Evolutionary conservation across 495 filamentous ascomycete species (phyloP), one percentile per base, ranked within the genome.

Genomic region (Penicillium bovifimosum): DNA sequence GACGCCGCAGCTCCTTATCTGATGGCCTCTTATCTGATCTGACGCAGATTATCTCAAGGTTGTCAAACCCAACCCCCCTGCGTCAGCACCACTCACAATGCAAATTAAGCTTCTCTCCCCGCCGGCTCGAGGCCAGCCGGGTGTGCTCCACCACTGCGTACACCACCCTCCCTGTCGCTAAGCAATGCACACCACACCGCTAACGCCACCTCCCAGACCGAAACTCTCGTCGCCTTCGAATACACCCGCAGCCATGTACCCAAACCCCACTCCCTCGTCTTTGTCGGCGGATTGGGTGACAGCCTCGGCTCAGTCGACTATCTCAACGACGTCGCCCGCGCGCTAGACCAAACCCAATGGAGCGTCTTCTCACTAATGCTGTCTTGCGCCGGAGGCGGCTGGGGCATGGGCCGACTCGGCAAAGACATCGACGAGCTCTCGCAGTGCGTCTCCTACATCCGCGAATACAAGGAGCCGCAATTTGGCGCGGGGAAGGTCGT

Each of bases 361-460:
- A 66, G 71, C 8, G 63, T 95, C 6, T 78, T 81, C 38, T 73
- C 81, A 44, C 70, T 76, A 17, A 65, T 85, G 6, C 72, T 85
- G 9, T 74, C 76, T 26, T 81, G 76, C 3, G 77, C 83, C n/a
- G 87, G 84, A 61, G 72, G 72, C 7, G 87, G 81, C 27, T 96
- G 85, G 76, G 89, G 87, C 4, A 83, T 79, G 52, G 71, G 77
- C 10, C 76, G 75, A 55, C 75, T 96, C 6, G 65, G 67, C 20
- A 59, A 79, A 41, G 90, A 95, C 65, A 86, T 82, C 16, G 61
- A 75, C 9, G 88, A 96, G 64, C 75, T 95, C 8, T 75, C 76
- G 1, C 67, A 75, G 10, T 74, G 84, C 33, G 84, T 95, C 5
- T 62, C 70, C 10, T 88, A 92, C 59, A 78, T 95, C 52, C 73